These are phyloP conservation scores for Leptosphaerulina australis DNA, from an alignment of 2,329 filamentous ascomycete genomes.

Conservation along the genomic window DNA sequence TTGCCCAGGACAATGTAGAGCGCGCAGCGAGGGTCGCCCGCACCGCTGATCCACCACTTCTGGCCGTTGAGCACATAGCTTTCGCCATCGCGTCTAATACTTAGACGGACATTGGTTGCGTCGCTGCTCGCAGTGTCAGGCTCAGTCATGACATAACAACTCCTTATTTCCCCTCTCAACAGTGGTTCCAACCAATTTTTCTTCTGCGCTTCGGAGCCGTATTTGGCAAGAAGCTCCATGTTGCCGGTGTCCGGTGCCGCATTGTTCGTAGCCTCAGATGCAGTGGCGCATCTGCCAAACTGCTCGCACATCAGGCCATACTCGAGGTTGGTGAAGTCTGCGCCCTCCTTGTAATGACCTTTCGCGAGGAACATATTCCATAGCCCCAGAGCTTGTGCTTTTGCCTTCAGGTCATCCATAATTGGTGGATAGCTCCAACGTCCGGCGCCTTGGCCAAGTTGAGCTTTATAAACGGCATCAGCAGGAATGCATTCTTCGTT, in stretches of 20 bases:
- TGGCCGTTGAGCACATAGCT: conserved; percentile 89
- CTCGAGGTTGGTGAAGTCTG: conserved; percentile 76
- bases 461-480: conserved; percentile 66
- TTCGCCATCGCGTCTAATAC: conserved; percentile 78
- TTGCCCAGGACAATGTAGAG: conserved; percentile 97
- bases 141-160: conserved; percentile 91
- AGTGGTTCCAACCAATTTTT: conserved; percentile 77
- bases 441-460: conserved; percentile 74
- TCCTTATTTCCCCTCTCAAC: conserved; percentile 81
- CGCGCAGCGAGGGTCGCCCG: conserved; percentile 85
- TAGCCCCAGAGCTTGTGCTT: conserved; percentile 78
- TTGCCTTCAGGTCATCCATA: conserved; percentile 84
- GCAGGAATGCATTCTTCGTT: conserved; percentile 80
- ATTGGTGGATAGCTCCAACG: conserved; percentile 83
- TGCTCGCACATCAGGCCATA: conserved; percentile 98
- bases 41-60: conserved; percentile 99
- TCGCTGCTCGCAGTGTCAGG: conserved; percentile 83
- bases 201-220: conserved; percentile 84
- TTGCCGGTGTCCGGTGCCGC: conserved; percentile 79
- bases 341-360: conserved; percentile 90
- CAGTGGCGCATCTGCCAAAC: conserved; percentile 79
- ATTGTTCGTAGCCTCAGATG: conserved; percentile 75
- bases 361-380: conserved; percentile 98
- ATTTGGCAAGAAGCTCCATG: conserved; percentile 91
- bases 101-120: conserved; percentile 85